Evolutionary conservation across 768 basidiomycete species (phyloP), one percentile per base, ranked within the genome.

Genomic region (Dentipellis fragilis): DNA sequence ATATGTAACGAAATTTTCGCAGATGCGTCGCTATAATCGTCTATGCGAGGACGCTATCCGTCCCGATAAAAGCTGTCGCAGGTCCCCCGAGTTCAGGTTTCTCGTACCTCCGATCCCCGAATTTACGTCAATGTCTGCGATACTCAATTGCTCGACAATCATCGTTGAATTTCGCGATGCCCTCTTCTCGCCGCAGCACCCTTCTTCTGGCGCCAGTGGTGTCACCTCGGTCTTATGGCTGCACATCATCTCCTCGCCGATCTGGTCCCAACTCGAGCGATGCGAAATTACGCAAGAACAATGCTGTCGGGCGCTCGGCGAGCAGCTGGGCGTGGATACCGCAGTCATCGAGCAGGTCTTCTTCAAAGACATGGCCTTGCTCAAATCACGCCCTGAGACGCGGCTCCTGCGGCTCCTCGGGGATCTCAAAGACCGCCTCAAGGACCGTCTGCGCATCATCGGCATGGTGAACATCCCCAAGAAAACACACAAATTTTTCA

Each of bases 391-490:
- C 38, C 68, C 74, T 7, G 71, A 82, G 59, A 62, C 72, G 21
- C 65, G 70, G 14, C 67, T 80, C 61, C 72, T 79, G 35, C 58
- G 64, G 7, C 64, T 82, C 29, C 74, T 82, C 40, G 70, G 71
- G 2, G 72, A 78, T 50, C 68, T 82, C 39, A 77, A 76, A 57
- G 57, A 59, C 7, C 66, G 72, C 54, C 68, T 69, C 2, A 55
- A 66, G 10, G 67, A 64, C 17, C 52, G 62, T 4, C 64, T 79
- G 1, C 69, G 65, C 12, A 71, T 82, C 37, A 79, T 75, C 52
- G 80, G 79, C 35, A 79, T 81, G 77, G 80, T 79, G 37, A 83
- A 83, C 64, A 81, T 83, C 23, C 79, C 80, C 16, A 59, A 68
- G 0, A 77, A 77, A 10, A 80, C 82, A 59, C 79, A 73, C 60